Percentiles rank a stretch among this genome's conserved stretches.
Evolutionary conservation across 2,329 filamentous ascomycete species (phyloP).

Genomic region (Nannizziopsis barbatae): DNA sequence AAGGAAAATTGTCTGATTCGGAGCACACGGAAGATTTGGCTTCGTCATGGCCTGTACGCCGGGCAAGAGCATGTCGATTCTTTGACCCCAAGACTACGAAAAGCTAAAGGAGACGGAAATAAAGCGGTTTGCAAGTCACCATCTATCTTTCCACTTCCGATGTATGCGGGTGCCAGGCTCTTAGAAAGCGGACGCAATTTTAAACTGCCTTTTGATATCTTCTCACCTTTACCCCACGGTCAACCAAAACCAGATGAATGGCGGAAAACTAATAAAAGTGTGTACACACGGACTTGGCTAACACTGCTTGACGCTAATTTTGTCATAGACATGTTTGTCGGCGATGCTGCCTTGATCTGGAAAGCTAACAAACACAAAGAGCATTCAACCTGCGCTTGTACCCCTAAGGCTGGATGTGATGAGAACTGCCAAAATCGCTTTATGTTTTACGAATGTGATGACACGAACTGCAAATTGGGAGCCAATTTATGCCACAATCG

Average conservation of each 20-base stretch:
- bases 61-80: slow-evolving; percentile 55
- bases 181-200: slow-evolving; percentile 68
- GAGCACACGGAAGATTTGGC: slow-evolving; percentile 58
- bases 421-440: slow-evolving; percentile 88
- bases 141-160: slow-evolving; percentile 56
- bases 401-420: slow-evolving; percentile 65
- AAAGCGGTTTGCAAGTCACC: slow-evolving; percentile 27
- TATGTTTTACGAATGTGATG: slow-evolving; percentile 96
- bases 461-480: slow-evolving; percentile 72
- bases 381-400: slow-evolving; percentile 69
- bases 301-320: not conserved
- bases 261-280: slow-evolving; percentile 84
- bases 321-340: slow-evolving; percentile 69
- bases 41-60: slow-evolving; percentile 72
- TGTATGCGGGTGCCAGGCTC: slow-evolving; percentile 62
- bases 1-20: slow-evolving; percentile 17
- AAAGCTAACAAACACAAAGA: slow-evolving; percentile 65
- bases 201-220: slow-evolving; percentile 80
- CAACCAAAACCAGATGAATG: slow-evolving; percentile 90
- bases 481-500: slow-evolving; percentile 70
- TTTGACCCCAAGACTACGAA: slow-evolving; percentile 40
- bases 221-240: slow-evolving; percentile 71
- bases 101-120: slow-evolving; percentile 24
- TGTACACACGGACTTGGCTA: slow-evolving; percentile 27
- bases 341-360: slow-evolving; percentile 69